These are phyloP conservation scores for Ganoderma meredithae DNA, from an alignment of 1,284 basidiomycete genomes.

Conservation along the genomic window DNA sequence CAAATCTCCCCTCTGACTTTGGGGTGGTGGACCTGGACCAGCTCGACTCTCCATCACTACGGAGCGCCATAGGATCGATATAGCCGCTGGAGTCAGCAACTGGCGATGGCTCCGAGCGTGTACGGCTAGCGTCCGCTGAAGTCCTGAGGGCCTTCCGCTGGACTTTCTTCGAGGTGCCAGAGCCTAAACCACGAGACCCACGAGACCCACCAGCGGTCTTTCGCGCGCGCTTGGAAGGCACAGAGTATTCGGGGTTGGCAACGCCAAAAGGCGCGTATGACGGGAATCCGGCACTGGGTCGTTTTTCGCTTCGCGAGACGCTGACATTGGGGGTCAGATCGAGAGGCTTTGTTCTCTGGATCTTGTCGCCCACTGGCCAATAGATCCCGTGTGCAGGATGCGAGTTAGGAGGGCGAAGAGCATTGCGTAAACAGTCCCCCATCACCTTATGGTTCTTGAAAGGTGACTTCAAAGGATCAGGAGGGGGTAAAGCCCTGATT, in stretches of 20 bases:
- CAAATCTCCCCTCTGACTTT: too few species aligned
- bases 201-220: not conserved
- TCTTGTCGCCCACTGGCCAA: not conserved
- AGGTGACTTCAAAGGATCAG: not conserved
- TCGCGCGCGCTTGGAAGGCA: not conserved
- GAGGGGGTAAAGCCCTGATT: not conserved
- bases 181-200: not conserved
- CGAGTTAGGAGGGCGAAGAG: not conserved
- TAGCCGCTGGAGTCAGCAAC: too few species aligned
- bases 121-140: not conserved
- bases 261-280: not conserved
- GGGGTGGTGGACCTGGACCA: too few species aligned
- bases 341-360: not conserved
- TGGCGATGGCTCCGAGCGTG: too few species aligned
- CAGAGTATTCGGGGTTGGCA: not conserved
- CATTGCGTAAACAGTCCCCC: not conserved
- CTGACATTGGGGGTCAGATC: not conserved
- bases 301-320: not conserved
- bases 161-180: not conserved
- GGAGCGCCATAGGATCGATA: too few species aligned
- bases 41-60: too few species aligned
- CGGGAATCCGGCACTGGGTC: not conserved
- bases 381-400: not conserved
- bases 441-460: not conserved
- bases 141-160: not conserved